Conservation (phyloP, 257 asterid species). For the Mentha longifolia region DNA sequence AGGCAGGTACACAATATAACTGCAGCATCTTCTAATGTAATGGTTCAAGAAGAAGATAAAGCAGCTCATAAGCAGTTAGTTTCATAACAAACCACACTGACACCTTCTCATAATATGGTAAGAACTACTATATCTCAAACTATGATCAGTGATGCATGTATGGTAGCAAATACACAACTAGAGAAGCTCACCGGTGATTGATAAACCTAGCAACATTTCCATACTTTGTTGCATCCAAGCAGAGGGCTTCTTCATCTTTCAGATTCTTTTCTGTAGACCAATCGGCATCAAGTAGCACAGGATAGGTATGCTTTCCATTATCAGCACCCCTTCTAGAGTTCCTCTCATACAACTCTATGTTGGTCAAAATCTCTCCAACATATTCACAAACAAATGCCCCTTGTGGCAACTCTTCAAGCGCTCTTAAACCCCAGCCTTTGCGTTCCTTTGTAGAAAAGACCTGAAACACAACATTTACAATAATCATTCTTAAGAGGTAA, state of each 20-base stretch:
- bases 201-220: conserved; percentile 79
- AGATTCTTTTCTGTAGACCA: conserved; percentile 68
- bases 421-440: conserved; percentile 86
- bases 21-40: too few species aligned
- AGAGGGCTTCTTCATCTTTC: conserved; percentile 73
- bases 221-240: conserved; percentile 70
- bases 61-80: too few species aligned
- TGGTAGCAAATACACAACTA: background rate
- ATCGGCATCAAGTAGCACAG: conserved; percentile 74
- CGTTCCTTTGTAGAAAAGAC: conserved; percentile 59
- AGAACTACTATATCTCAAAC: too few species aligned
- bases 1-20: background rate
- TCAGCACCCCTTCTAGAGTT: conserved; percentile 38
- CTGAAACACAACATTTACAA: conserved; percentile 38
- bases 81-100: too few species aligned
- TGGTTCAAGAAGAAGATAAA: too few species aligned
- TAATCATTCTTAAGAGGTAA: background rate
- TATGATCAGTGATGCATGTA: too few species aligned
- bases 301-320: conserved; percentile 55
- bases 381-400: conserved; percentile 79
- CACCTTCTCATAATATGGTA: too few species aligned
- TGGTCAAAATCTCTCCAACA: conserved; percentile 71
- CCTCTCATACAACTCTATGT: conserved; percentile 61
- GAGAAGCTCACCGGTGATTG: conserved; percentile 60
- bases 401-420: conserved; percentile 71